A percentile compares a stretch with the other conserved stretches of the same genome.
Conservation (phyloP, 2,329 filamentous ascomycete species). For the Cryphonectria naterciae region DNA sequence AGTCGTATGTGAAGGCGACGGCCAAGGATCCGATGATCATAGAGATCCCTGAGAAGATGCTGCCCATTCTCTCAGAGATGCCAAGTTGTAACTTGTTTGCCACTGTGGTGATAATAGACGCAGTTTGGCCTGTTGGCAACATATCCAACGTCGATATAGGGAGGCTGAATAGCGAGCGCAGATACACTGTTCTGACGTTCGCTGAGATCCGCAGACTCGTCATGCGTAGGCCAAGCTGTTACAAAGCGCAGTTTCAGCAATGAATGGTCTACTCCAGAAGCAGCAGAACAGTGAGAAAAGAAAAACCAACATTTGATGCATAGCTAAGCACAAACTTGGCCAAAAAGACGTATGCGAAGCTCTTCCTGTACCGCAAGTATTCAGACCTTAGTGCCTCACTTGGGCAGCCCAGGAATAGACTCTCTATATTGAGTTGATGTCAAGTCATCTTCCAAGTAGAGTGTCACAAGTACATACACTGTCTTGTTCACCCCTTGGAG, state of each 20-base stretch:
- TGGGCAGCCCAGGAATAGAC: background rate
- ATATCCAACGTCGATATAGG: slow-evolving; percentile 67
- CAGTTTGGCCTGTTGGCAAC: slow-evolving; percentile 61
- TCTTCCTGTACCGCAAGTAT: slow-evolving; percentile 52
- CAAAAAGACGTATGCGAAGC: slow-evolving; percentile 72
- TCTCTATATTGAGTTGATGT: background rate
- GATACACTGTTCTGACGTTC: slow-evolving; percentile 64
- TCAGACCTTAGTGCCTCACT: background rate
- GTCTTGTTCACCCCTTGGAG: slow-evolving; percentile 35
- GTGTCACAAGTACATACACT: slow-evolving; percentile 33
- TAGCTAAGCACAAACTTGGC: slow-evolving; percentile 67
- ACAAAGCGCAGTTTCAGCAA: background rate
- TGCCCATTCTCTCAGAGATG: slow-evolving; percentile 64
- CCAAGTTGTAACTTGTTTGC: slow-evolving; percentile 65
- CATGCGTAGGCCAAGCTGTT: slow-evolving; percentile 57
- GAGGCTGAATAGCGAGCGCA: slow-evolving; percentile 65
- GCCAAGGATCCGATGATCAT: slow-evolving; percentile 57
- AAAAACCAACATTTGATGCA: slow-evolving; percentile 36
- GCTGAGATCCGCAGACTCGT: slow-evolving; percentile 64
- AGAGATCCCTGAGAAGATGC: slow-evolving; percentile 58
- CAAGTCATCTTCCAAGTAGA: background rate
- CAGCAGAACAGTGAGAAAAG: too few species aligned
- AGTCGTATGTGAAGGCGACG: slow-evolving; percentile 60
- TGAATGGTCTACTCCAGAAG: background rate
- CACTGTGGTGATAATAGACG: slow-evolving; percentile 65